Evolutionary conservation across 2,329 filamentous ascomycete genomes (phyloP).

Genomic region (Phyllosticta citriasiana): DNA sequence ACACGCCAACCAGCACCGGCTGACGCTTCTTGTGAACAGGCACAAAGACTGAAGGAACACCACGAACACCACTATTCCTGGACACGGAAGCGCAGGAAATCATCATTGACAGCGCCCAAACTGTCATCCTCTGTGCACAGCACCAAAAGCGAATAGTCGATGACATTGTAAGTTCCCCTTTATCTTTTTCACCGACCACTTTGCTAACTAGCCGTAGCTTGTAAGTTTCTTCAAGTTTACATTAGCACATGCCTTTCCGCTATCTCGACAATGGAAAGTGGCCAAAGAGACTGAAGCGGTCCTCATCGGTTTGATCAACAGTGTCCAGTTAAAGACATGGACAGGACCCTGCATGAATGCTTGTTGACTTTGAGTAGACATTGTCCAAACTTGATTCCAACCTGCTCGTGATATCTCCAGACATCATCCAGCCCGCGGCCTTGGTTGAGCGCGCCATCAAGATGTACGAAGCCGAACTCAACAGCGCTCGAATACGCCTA

Average conservation of each 20-base stretch:
- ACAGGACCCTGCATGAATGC: background rate
- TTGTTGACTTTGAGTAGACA: background rate
- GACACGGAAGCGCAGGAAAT: constrained; percentile 1
- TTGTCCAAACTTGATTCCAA: constrained; percentile 12
- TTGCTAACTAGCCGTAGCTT: background rate
- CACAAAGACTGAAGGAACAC: background rate
- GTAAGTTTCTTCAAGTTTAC: background rate
- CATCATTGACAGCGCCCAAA: constrained; percentile 16
- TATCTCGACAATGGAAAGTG: background rate
- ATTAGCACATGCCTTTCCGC: background rate
- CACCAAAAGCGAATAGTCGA: constrained; percentile 25
- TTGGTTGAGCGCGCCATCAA: constrained; percentile 16
- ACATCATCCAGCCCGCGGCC: constrained; percentile 12
- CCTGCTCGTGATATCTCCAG: constrained; percentile 18
- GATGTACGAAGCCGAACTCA: constrained; percentile 18
- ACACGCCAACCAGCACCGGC: background rate
- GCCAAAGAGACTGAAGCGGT: background rate
- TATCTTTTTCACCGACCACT: background rate
- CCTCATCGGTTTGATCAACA: background rate
- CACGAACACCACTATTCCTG: constrained; percentile 6
- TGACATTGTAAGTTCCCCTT: constrained; percentile 8
- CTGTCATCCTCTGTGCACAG: constrained; percentile 22
- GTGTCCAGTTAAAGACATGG: too few species aligned
- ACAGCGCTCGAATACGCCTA: constrained; percentile 12
- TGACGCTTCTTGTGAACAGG: background rate